Conservation (phyloP, 768 basidiomycete genomes). For the Lanmaoa rubissima region DNA sequence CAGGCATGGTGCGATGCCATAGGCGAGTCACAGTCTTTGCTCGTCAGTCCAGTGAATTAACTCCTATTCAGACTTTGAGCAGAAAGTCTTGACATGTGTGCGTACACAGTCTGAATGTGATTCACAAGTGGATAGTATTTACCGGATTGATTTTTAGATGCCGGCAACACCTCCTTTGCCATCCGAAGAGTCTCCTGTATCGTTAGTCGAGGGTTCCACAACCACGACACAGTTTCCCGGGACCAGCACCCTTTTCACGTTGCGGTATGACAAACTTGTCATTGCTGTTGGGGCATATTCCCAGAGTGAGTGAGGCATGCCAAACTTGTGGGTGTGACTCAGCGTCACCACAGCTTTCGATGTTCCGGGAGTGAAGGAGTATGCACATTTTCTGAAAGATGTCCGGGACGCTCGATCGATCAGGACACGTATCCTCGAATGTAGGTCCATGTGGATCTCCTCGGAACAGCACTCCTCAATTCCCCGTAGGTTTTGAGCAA, state of each 20-base stretch:
- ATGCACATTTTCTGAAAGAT: conserved; percentile 81
- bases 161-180: conserved; percentile 53
- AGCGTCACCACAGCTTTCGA: conserved; percentile 51
- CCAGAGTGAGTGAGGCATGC: conserved; percentile 54
- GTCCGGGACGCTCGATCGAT: conserved; percentile 74
- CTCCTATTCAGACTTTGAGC: conserved; percentile 50
- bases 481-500: conserved; percentile 67
- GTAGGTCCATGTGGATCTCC: conserved; percentile 32
- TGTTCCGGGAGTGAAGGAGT: conserved; percentile 75
- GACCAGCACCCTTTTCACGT: conserved; percentile 44
- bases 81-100: conserved; percentile 60
- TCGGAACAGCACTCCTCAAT: conserved; percentile 1
- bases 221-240: conserved; percentile 19
- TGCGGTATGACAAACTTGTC: conserved; percentile 78
- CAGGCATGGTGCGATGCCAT: conserved; percentile 79
- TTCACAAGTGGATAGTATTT: neutral
- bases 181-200: conserved; percentile 25
- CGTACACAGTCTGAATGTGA: conserved; percentile 24
- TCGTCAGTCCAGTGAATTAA: conserved; percentile 6
- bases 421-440: conserved; percentile 70
- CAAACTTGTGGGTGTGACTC: conserved; percentile 3
- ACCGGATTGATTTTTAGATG: conserved; percentile 41
- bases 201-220: conserved; percentile 14
- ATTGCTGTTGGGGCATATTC: conserved; percentile 85
- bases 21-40: conserved; percentile 36